Conservation (phyloP, 2,329 filamentous ascomycete species). For the Aureobasidium leucospermi region DNA sequence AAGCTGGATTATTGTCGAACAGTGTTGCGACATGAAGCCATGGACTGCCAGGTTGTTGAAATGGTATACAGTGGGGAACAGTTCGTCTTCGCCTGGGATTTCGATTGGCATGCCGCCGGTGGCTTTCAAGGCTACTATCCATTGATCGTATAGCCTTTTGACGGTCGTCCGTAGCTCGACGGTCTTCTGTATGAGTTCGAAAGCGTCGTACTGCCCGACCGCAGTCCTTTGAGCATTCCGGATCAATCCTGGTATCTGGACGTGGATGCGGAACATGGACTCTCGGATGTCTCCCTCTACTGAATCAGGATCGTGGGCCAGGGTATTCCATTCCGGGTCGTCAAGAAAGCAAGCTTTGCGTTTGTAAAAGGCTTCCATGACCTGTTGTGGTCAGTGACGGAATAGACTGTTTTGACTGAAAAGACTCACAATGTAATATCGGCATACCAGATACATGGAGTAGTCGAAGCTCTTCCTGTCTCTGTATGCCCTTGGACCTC, state of each 20-base stretch:
- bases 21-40: constrained; percentile 12
- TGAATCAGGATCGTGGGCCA: not conserved
- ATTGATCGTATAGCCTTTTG: constrained; percentile 1
- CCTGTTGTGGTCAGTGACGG: not conserved
- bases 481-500: constrained; percentile 10
- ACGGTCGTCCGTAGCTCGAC: not conserved
- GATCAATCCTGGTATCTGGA: constrained; percentile 8
- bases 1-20: not conserved
- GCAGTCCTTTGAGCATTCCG: constrained; percentile 1
- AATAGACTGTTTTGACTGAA: not conserved
- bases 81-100: constrained; percentile 3
- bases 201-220: not conserved
- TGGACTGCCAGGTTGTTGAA: constrained; percentile 6
- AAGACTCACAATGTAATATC: constrained; percentile 7
- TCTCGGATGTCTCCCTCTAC: not conserved
- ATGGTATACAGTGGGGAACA: not conserved
- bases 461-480: constrained; percentile 11
- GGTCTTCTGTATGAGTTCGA: not conserved
- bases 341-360: constrained; percentile 11
- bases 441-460: constrained; percentile 13
- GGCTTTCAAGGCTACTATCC: not conserved
- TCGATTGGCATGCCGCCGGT: constrained; percentile 1
- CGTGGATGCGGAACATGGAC: constrained; percentile 3
- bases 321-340: constrained; percentile 3
- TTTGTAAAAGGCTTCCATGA: constrained; percentile 11